Evolutionary conservation across 208 protist species (phyloP).

Genomic region (Leishmania tarentolae): DNA sequence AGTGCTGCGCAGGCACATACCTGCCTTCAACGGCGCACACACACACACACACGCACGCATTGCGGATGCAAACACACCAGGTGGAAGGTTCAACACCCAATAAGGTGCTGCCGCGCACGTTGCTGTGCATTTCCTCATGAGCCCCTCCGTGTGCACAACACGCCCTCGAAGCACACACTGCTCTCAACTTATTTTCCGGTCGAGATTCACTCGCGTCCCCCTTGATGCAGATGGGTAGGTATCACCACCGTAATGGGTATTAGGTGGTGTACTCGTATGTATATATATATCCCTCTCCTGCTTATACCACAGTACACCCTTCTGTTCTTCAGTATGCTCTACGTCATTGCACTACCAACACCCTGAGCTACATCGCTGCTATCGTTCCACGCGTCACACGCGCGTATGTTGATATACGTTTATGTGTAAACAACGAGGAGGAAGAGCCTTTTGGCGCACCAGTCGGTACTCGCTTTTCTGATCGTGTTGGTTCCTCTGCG

Average conservation of each 20-base stretch:
- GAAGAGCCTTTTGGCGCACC: not conserved
- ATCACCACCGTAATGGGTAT: constrained; percentile 1
- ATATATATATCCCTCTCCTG: not conserved
- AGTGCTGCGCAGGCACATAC: not conserved
- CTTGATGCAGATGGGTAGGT: not conserved
- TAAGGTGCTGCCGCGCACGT: not conserved
- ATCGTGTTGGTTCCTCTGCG: not conserved
- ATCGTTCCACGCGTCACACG: not conserved
- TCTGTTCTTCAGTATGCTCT: not conserved
- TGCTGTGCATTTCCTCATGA: not conserved
- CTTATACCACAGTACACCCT: not conserved
- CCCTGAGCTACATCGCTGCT: not conserved
- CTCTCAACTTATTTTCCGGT: not conserved
- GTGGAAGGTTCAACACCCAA: not conserved
- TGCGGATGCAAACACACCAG: not conserved
- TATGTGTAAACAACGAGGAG: not conserved
- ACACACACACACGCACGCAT: not conserved
- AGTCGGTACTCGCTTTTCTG: not conserved
- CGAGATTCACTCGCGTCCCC: not conserved
- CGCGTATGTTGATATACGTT: not conserved
- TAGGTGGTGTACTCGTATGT: not conserved
- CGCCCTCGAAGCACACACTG: not conserved
- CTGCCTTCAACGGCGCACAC: not conserved
- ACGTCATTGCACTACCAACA: not conserved
- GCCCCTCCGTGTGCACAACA: not conserved